Evolutionary conservation across 1,284 basidiomycete genomes (phyloP).

Genomic region (Cryptococcus sp.): DNA sequence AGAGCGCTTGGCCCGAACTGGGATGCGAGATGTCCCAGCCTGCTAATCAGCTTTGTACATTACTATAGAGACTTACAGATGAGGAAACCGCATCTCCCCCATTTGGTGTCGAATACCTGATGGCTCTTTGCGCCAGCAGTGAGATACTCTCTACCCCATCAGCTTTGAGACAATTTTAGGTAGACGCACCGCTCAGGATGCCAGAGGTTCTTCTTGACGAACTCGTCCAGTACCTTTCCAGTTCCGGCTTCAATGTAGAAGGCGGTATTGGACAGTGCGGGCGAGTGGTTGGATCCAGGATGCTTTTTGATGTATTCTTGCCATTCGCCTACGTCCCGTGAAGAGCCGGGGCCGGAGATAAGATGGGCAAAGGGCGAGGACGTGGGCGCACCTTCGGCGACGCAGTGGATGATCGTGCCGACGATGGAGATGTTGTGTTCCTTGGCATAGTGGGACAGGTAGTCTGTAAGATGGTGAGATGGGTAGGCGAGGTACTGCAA

Average conservation of each 20-base stretch:
- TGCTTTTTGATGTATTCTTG: background rate
- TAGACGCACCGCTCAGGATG: constrained; percentile 49
- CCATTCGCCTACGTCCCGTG: background rate
- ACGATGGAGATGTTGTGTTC: constrained; percentile 36
- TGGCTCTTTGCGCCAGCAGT: constrained; percentile 28
- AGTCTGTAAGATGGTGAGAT: constrained; percentile 30
- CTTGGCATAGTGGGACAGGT: constrained; percentile 34
- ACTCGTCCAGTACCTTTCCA: constrained; percentile 38
- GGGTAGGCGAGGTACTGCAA: constrained; percentile 48
- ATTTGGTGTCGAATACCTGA: constrained; percentile 37
- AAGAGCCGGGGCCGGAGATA: constrained; percentile 2
- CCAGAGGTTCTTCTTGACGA: constrained; percentile 53
- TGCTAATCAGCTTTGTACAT: constrained; percentile 2
- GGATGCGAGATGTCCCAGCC: constrained; percentile 48
- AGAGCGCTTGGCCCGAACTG: constrained; percentile 24
- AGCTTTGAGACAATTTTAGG: background rate
- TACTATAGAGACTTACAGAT: constrained; percentile 31
- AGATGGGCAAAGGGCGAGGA: constrained; percentile 38
- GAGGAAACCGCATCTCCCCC: constrained; percentile 40
- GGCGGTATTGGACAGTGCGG: constrained; percentile 42
- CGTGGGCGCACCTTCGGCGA: constrained; percentile 19
- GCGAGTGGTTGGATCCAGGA: constrained; percentile 4
- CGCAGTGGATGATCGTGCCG: constrained; percentile 46
- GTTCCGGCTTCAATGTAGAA: constrained; percentile 46
- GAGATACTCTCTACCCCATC: constrained; percentile 33